Evolutionary conservation across 495 filamentous ascomycete species (phyloP), one percentile per base, ranked within the genome.

Genomic region (Podospora anserina): DNA sequence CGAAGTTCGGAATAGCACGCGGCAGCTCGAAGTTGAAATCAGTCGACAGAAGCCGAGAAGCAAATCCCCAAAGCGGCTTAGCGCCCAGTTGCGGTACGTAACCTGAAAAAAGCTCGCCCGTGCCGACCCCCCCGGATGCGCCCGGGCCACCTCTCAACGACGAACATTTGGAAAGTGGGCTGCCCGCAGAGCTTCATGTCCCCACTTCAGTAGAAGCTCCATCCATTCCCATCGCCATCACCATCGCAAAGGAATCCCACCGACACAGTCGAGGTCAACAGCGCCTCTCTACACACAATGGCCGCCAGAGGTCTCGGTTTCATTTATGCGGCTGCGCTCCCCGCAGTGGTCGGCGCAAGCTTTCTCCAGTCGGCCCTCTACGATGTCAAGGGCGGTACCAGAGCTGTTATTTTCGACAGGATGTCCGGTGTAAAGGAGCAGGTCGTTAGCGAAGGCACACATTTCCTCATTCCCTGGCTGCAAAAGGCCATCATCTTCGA

Each of bases 381-480:
- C 88, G 95, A 99, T 79, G 95, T 98, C 79, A 92, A 91, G 78
- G 95, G 94, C 73, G 95, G 95, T 69, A 89, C 89, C 56, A 88
- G 95, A 65, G 95, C 94, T 19, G 95, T 99, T 77, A 99, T 99
- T 83, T 99, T 99, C 88, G 96, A 99, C 83, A 83, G 95, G 30
- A 69, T 97, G 70, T 88, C 90, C 26, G 95, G 95, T 79, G 95
- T 99, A 67, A 92, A 95, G 82, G 94, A 98, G 76, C 82, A 85
- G 65, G 95, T 98, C 65, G 82, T 94, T 76, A 94, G 93, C 79
- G 95, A 99, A 81, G 95, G 95, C 78, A 99, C 95, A 56, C 95
- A 99, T 80, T 96, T 99, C 82, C 83, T 98, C 58, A 79, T 99
- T 57, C 95, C 95, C 1, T 99, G 95, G 95, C 81, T 99, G 76